phyloP scores from a whole-genome alignment of 441 rosid species.

The Pelargonium citronellum region DNA sequence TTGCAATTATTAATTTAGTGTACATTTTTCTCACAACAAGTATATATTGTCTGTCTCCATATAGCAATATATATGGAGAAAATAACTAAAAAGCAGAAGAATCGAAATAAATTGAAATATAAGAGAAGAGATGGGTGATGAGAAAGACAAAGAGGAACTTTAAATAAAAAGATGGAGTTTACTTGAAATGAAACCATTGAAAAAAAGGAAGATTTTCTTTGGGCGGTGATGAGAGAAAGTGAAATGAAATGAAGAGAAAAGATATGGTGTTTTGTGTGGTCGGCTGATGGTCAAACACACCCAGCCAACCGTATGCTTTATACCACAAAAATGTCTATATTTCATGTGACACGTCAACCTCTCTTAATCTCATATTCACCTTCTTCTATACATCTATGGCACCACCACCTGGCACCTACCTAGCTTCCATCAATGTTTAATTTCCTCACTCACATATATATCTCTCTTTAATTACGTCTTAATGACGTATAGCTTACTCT shows the following conservation, averaged over 20 bases:
- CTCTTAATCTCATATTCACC: not conserved
- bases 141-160: not conserved
- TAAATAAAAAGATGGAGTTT: not conserved
- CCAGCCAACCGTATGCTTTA: not conserved
- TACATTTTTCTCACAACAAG: no score
- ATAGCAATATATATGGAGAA: no score
- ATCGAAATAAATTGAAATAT: no score
- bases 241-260: not conserved
- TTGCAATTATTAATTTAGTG: no score
- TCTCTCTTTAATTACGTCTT: not conserved
- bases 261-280: not conserved
- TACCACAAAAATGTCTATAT: not conserved
- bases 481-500: not conserved
- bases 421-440: constrained; percentile 1
- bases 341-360: not conserved
- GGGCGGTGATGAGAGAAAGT: not conserved
- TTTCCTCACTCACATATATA: no score
- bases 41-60: no score
- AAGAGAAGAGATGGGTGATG: not conserved
- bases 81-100: no score
- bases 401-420: not conserved
- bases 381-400: not conserved
- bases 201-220: constrained; percentile 1
- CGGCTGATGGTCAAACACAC: not conserved
- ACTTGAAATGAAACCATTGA: not conserved